Base-by-base conservation (phyloP, 805 yeast species). In the Saccharomycopsis javanensis region DNA sequence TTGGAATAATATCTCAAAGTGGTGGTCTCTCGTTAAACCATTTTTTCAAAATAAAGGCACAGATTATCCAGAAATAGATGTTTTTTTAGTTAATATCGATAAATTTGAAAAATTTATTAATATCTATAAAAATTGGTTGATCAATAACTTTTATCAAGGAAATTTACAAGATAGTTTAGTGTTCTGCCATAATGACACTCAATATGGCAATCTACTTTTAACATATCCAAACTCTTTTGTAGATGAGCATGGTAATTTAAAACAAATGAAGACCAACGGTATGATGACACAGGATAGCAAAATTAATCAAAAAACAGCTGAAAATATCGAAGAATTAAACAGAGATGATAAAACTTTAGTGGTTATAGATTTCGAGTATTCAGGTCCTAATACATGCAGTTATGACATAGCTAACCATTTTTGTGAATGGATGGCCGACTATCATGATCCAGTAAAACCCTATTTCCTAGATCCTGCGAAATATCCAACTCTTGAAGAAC, bases 361-460 rank as follows among this genome's bases (percentile, higher is more conserved):
- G 10, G 99, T 94, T 10, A 94, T 94, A 66, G 99, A 94, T 69
- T 94, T 94, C 69, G 99, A 94, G 71, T 94, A 92, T 69, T 83
- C 96, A 0, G 97, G 97, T 0, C 83, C 96, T 10, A 94, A 91
- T 66, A 75, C 83, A 50, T 89, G 96, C 1, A 96, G 95, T 1
- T 88, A 77, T 67, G 99, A 94, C 68, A 80, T 94, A 57, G 91
- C 91, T 13, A 91, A 94, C 69, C 99, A 94, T 72, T 87, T 94
- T 64, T 79, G 87, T 62, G 99, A 92, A 72, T 92, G 99, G 99
- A 94, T 91, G 97, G 79, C 88, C 53, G 89, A 94, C 72, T 94
- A 92, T 68, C 88, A 85, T 66, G 80, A 82, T 63, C 79, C 83
- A 0, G 72, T 75, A 18, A 71, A 75, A 15, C 68, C 75, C 37